Evolutionary conservation across 768 basidiomycete species (phyloP), one percentile per base, ranked within the genome.

Genomic region (Ephemerocybe angulata): DNA sequence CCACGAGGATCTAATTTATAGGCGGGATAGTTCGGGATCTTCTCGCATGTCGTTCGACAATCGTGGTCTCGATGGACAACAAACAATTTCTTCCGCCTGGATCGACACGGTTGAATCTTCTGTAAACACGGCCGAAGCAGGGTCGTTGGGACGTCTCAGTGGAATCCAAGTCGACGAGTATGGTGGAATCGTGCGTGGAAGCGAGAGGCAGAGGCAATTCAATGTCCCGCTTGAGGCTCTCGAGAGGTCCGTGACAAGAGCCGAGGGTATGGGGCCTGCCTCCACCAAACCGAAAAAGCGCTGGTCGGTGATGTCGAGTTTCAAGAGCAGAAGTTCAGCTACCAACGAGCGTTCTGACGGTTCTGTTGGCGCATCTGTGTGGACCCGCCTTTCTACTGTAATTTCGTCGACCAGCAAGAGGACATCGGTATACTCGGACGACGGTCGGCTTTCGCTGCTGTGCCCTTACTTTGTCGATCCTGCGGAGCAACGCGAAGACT

Each of bases 41-140:
- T 46, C 21, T 12, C 25, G 25, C 12, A 12, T 7, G 5, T 12
- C 21, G 21, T 24, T 46, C 7, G 43, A 28, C 15, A 24, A 28
- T 10, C 3, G 15, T 11, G 44, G 11, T 28, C 27, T 25, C 11
- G 24, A 19, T 25, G 44, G 12, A n/a, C 47, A 49, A 15, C 24
- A 24, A 47, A 25, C 2, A 19, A 22, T 40, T 30, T 6, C 12
- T 42, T 4, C 48, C 28, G 43, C 28, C 5, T 55, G 54, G 54
- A n/a, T 40, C 31, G 49, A 55, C 41, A 51, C 54, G 28, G 49
- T 55, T 35, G 54, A 55, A 55, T 55, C 54, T 22, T 55, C 54
- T 5, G 54, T 55, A 7, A 50, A 50, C 35, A 55, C 54, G 38
- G 12, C n/a, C 30, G 46, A 55, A 19, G 47, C 25, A 25, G 35